Base-by-base conservation (phyloP, 2,329 filamentous ascomycete genomes). In the Talaromyces sp. region DNA sequence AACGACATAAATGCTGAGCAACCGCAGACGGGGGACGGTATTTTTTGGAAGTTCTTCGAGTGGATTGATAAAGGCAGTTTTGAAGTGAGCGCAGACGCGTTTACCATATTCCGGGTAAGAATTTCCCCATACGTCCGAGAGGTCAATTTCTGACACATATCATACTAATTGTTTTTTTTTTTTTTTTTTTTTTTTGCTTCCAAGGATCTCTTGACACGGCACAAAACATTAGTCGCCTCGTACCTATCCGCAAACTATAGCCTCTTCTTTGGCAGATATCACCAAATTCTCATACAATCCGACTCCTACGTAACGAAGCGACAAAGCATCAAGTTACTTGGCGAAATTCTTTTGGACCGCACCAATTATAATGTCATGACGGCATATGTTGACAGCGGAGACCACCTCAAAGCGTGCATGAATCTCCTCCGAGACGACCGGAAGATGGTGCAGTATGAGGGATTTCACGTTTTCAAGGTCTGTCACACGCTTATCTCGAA, bases 291-390 rank as follows among this genome's bases (percentile, higher is more conserved):
- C 37, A 88, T 98, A 43, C 92, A 96, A 75, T 97, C 93, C 37
- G 92, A 93, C 75, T 96, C 91, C 75, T 99, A 99, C 75, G 95
- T 99, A 68, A 99, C 95, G 31, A 99, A 99, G 79, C 87, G 95
- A 59, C 95, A 99, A 80, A 97, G 93, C 17, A 98, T 98, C 80
- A 99, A 99, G 78, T 85, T 99, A 50, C 86, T 99, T 1, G 95
- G 95, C 62, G 95, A 99, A 80, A 92, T 99, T 57, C 82, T 99
- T 64, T 85, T 99, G 39, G 95, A 98, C 77, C 88, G 95, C 50
- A 92, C 94, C 68, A 98, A 99, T 79, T 99, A 99, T 82, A 92
- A 89, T 74, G 92, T 98, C 74, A 99, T 99, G 95, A 98, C 94
- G 65, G 88, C 90, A 68, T 99, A 98, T 75, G 95, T 99, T 66